Evolutionary conservation across 805 yeast species (phyloP).

Genomic region (Barnettozyma botsteinii): DNA sequence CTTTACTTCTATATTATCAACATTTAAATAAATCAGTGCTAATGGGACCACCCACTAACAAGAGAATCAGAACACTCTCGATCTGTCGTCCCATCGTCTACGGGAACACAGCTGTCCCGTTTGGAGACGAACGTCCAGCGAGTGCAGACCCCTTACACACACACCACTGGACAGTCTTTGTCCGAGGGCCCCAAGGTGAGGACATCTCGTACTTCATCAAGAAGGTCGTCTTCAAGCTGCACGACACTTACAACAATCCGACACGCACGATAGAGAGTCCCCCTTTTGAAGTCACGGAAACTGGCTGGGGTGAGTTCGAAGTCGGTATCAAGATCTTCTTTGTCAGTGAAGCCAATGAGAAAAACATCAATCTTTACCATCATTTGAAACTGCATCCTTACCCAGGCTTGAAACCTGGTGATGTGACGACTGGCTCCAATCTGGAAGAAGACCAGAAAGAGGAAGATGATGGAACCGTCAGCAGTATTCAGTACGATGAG

Average conservation of each 20-base stretch:
- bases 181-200: conserved; percentile 71
- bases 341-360: conserved; percentile 81
- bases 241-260: conserved; percentile 87
- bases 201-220: conserved; percentile 79
- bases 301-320: conserved; percentile 99
- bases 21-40: too few relatives aligned
- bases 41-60: conserved; percentile 16
- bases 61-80: conserved; percentile 44
- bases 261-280: conserved; percentile 84
- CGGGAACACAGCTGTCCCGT: conserved; percentile 74
- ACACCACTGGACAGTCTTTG: conserved; percentile 92
- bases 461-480: conserved; percentile 36
- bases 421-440: conserved; percentile 19
- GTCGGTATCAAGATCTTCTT: conserved; percentile 83
- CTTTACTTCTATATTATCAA: background rate
- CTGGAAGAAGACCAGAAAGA: conserved; percentile 11
- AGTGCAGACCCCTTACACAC: conserved; percentile 85
- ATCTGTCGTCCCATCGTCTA: conserved; percentile 74
- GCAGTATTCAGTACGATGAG: conserved; percentile 75
- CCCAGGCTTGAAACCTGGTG: conserved; percentile 29
- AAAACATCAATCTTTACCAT: conserved; percentile 79
- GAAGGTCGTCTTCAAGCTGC: conserved; percentile 89
- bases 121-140: conserved; percentile 48
- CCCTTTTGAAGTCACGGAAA: conserved; percentile 92
- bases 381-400: conserved; percentile 91